These are phyloP conservation scores for Euphorbia peplus DNA, from an alignment of 345 rosid species.

Conservation along the genomic window DNA sequence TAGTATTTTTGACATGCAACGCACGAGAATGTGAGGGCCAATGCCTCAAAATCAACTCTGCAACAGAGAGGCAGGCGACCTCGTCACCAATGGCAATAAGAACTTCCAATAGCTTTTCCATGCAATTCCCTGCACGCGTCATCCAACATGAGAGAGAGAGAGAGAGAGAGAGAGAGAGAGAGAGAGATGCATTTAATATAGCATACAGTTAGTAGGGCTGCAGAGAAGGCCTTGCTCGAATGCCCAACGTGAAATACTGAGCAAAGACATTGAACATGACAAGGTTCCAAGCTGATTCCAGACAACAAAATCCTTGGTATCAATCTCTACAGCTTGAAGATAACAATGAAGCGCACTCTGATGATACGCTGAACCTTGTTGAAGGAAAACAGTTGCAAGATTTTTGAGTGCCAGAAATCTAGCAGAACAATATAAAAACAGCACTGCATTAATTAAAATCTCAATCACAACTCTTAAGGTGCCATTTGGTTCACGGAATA, in stretches of 20 bases:
- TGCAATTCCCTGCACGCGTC: slow-evolving; percentile 86
- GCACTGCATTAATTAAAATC: background rate
- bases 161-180: background rate
- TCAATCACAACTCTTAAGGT: background rate
- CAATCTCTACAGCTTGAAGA: slow-evolving; percentile 97
- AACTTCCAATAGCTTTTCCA: slow-evolving; percentile 97
- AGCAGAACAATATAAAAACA: slow-evolving; percentile 15
- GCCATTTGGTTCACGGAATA: no score
- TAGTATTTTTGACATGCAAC: slow-evolving; percentile 66
- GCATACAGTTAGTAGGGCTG: slow-evolving; percentile 95
- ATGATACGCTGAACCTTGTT: slow-evolving; percentile 76
- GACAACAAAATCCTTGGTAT: slow-evolving; percentile 89
- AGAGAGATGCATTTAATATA: background rate
- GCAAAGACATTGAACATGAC: slow-evolving; percentile 90
- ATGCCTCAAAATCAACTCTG: slow-evolving; percentile 88
- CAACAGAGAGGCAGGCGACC: slow-evolving; percentile 91
- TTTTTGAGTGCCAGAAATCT: slow-evolving; percentile 96
- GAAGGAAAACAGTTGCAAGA: slow-evolving; percentile 85
- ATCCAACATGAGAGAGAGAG: no score
- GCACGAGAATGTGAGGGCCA: slow-evolving; percentile 99
- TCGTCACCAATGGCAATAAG: slow-evolving; percentile 99
- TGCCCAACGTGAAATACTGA: slow-evolving; percentile 95
- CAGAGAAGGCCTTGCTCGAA: slow-evolving; percentile 98
- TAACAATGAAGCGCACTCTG: slow-evolving; percentile 86
- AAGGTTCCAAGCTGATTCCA: slow-evolving; percentile 98